Conservation (phyloP, 1,139 yeast genomes). For the Kazachstania sp. region DNA sequence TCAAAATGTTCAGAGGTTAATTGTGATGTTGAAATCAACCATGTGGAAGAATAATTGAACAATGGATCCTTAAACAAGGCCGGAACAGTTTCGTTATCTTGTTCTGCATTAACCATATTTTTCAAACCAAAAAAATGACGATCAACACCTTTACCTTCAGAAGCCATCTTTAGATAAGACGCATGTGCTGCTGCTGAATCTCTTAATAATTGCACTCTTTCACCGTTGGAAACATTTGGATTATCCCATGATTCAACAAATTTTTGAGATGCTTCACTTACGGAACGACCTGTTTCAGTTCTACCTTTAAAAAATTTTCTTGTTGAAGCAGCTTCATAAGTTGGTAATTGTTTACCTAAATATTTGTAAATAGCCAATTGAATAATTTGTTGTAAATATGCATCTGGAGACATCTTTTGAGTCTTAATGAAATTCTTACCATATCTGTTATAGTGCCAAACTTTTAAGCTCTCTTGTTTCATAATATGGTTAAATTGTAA, state of each 20-base stretch:
- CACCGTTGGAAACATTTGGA: slow-evolving; percentile 43
- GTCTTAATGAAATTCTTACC: slow-evolving; percentile 65
- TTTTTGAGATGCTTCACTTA: slow-evolving; percentile 61
- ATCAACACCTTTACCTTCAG: slow-evolving; percentile 85
- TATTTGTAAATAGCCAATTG: slow-evolving; percentile 74
- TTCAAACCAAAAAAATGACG: slow-evolving; percentile 89
- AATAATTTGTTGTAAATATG: slow-evolving; percentile 65
- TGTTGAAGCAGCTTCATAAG: slow-evolving; percentile 94
- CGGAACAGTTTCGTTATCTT: slow-evolving; percentile 38
- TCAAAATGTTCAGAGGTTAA: slow-evolving; percentile 80
- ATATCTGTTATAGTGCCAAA: slow-evolving; percentile 63
- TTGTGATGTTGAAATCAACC: slow-evolving; percentile 89
- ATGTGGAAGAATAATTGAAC: slow-evolving; percentile 63
- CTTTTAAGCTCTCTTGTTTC: slow-evolving; percentile 49
- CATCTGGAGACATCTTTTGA: slow-evolving; percentile 69
- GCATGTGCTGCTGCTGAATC: slow-evolving; percentile 72
- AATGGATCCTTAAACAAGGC: slow-evolving; percentile 77
- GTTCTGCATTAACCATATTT: slow-evolving; percentile 51
- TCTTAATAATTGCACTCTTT: slow-evolving; percentile 62
- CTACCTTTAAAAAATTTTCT: slow-evolving; percentile 84
- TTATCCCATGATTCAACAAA: slow-evolving; percentile 75
- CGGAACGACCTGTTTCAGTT: slow-evolving; percentile 92
- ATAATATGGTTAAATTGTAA: slow-evolving; percentile 44
- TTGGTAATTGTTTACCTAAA: slow-evolving; percentile 76
- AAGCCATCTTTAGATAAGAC: slow-evolving; percentile 64